phyloP scores from a whole-genome alignment of 345 rosid species.

The Clausena lansium region DNA sequence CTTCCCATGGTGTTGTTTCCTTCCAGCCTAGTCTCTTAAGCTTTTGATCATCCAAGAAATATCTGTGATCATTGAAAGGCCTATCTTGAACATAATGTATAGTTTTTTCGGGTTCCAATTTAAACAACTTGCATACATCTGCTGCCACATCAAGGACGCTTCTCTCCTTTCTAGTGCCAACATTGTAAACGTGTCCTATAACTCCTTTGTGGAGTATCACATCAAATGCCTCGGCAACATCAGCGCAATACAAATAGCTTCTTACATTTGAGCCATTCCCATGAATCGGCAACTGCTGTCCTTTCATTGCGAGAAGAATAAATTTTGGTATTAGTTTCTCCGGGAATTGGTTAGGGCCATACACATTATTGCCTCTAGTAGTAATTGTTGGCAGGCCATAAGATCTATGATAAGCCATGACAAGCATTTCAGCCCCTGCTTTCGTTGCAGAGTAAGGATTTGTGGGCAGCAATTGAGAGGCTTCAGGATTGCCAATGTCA shows the following conservation, averaged over 20 bases:
- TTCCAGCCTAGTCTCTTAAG: constrained; percentile 59
- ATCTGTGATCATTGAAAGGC: constrained; percentile 63
- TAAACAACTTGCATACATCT: constrained; percentile 51
- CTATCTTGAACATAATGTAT: constrained; percentile 51
- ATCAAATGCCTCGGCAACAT: constrained; percentile 70
- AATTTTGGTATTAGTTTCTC: constrained; percentile 68
- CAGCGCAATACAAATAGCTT: constrained; percentile 59
- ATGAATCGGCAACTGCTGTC: constrained; percentile 53
- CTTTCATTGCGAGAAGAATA: constrained; percentile 58
- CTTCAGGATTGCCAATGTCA: constrained; percentile 57
- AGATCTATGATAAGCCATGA: constrained; percentile 64
- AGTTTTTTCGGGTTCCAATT: constrained; percentile 35
- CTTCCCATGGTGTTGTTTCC: constrained; percentile 57
- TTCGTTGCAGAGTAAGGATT: constrained; percentile 71
- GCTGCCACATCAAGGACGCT: constrained; percentile 58
- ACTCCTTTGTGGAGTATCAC: constrained; percentile 62
- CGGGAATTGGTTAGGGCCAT: constrained; percentile 65
- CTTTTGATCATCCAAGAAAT: constrained; percentile 65
- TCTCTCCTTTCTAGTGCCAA: constrained; percentile 58
- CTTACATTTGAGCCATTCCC: constrained; percentile 66
- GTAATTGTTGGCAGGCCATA: constrained; percentile 60
- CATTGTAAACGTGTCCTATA: constrained; percentile 59
- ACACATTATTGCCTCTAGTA: constrained; percentile 64
- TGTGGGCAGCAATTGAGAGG: constrained; percentile 64
- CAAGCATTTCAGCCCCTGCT: constrained; percentile 71